Conservation (phyloP, 1,284 basidiomycete genomes). For the Cronartium ribicola region DNA sequence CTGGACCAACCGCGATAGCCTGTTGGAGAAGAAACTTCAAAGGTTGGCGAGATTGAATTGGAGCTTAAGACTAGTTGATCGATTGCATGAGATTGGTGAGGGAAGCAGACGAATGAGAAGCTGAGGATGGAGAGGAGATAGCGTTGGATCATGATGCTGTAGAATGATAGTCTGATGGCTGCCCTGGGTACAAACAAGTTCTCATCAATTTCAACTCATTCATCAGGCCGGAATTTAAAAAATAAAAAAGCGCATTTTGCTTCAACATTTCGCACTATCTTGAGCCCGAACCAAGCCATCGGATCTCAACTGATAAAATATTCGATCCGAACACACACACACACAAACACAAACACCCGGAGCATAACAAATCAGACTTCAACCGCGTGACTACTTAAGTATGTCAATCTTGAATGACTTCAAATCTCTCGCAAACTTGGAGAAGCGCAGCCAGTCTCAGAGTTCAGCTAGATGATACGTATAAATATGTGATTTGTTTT, state of each 20-base stretch:
- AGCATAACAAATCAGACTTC: neutral
- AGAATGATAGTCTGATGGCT: neutral
- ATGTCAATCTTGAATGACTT: no score
- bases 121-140: neutral
- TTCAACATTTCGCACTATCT: neutral
- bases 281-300: neutral
- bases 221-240: neutral
- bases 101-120: neutral
- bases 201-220: neutral
- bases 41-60: neutral
- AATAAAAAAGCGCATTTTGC: neutral
- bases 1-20: slow-evolving; percentile 32
- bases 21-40: neutral
- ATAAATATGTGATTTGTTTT: no score
- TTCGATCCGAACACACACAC: neutral
- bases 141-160: neutral
- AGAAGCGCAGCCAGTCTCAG: no score
- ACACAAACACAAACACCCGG: neutral
- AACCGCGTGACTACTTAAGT: neutral
- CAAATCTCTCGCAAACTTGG: no score
- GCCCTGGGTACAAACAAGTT: no score
- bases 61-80: neutral
- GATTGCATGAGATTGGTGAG: slow-evolving; percentile 12
- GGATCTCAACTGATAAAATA: neutral
- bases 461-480: no score